These are phyloP conservation scores for Aspergillus kassunensis DNA, from an alignment of 495 filamentous ascomycete genomes.

Conservation along the genomic window DNA sequence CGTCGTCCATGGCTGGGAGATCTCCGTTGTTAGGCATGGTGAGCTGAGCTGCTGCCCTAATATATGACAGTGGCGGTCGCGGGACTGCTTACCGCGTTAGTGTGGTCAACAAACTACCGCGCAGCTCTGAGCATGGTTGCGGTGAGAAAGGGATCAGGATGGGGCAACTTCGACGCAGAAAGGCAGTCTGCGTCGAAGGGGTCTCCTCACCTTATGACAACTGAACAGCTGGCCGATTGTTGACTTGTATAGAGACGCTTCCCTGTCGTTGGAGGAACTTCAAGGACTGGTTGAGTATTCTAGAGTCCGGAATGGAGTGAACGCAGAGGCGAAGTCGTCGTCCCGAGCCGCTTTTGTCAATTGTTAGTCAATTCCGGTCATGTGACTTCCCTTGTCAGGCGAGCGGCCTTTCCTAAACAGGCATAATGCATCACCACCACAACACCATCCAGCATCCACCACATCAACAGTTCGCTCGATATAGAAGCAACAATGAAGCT, in stretches of 20 bases:
- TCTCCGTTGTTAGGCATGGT: slow-evolving; percentile 92
- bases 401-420: slow-evolving; percentile 6
- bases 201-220: slow-evolving; percentile 2
- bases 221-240: not conserved
- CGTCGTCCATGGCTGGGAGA: slow-evolving; percentile 49
- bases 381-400: not conserved
- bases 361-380: too few species aligned
- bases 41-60: slow-evolving; percentile 23
- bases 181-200: not conserved
- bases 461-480: too few species aligned
- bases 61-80: slow-evolving; percentile 28
- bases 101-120: slow-evolving; percentile 7
- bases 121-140: not conserved
- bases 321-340: slow-evolving; percentile 10
- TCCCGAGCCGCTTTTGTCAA: not conserved
- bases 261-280: slow-evolving; percentile 26
- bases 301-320: slow-evolving; percentile 21
- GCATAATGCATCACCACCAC: not conserved
- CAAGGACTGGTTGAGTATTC: slow-evolving; percentile 51
- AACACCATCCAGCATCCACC: not conserved
- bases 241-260: not conserved
- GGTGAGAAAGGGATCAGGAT: not conserved
- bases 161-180: not conserved
- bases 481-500: slow-evolving; percentile 29
- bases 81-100: slow-evolving; percentile 42